Conservation (phyloP, 345 rosid species). For the Camelina neglecta region DNA sequence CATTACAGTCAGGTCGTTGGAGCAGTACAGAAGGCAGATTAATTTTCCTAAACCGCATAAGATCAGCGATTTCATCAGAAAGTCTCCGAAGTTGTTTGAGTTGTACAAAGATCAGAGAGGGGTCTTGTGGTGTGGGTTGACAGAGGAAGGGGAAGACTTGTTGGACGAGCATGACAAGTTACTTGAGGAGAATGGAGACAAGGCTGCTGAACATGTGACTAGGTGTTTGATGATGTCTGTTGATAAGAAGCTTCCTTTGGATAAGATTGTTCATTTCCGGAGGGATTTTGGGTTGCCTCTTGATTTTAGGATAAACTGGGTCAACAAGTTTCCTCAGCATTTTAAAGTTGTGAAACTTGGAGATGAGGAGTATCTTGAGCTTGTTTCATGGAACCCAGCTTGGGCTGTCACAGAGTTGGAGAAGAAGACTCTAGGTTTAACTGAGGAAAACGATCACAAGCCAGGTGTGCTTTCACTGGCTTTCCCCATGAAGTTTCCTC, state of each 20-base stretch:
- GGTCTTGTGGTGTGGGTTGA: constrained; percentile 81
- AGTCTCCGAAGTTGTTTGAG: constrained; percentile 79
- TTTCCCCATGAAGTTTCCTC: constrained; percentile 81
- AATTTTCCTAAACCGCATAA: constrained; percentile 73
- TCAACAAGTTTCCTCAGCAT: constrained; percentile 64
- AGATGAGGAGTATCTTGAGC: constrained; percentile 71
- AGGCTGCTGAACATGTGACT: constrained; percentile 76
- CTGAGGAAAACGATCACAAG: constrained; percentile 48
- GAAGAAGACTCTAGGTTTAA: constrained; percentile 58
- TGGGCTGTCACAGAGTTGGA: constrained; percentile 89
- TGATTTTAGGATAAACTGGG: constrained; percentile 79
- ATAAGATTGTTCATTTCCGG: constrained; percentile 74
- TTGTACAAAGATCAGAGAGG: constrained; percentile 79
- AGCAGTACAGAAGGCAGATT: constrained; percentile 58
- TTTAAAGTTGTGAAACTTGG: constrained; percentile 57
- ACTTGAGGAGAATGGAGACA: constrained; percentile 64
- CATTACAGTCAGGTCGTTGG: constrained; percentile 59
- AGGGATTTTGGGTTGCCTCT: constrained; percentile 84
- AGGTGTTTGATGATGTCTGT: constrained; percentile 83
- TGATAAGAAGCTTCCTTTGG: constrained; percentile 62
- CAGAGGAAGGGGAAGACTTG: constrained; percentile 63
- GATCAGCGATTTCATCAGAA: constrained; percentile 66
- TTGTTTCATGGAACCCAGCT: constrained; percentile 76
- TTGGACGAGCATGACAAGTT: constrained; percentile 63
- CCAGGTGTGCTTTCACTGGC: constrained; percentile 78